These are phyloP conservation scores for Chaetomium cochliodes DNA, from an alignment of 495 filamentous ascomycete genomes.

Conservation along the genomic window DNA sequence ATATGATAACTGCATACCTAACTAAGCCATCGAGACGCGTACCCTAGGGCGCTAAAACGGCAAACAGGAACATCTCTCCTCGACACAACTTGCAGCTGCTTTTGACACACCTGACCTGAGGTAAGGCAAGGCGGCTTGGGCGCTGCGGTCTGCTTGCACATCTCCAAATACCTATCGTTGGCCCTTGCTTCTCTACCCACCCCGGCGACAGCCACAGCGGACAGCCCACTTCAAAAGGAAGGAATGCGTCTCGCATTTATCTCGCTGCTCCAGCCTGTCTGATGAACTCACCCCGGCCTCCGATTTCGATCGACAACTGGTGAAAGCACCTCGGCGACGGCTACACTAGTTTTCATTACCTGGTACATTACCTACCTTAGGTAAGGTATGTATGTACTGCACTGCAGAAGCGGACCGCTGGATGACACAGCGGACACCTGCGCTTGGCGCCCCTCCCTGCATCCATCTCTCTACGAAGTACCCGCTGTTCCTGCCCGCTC, in stretches of 20 bases:
- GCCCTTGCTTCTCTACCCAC: background rate
- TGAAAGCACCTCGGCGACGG: no score
- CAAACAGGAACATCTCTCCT: background rate
- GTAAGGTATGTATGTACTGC: no score
- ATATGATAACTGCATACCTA: no score
- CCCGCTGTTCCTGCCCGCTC: background rate
- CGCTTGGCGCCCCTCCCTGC: constrained; percentile 25
- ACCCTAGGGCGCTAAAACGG: background rate
- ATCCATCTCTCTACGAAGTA: constrained; percentile 8
- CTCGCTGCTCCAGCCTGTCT: constrained; percentile 8
- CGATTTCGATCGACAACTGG: constrained; percentile 8
- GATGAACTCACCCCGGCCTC: background rate
- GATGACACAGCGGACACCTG: constrained; percentile 1
- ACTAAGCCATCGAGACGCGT: background rate
- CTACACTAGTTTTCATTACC: no score
- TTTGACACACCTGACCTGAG: background rate
- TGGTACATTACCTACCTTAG: no score
- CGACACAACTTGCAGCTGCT: background rate
- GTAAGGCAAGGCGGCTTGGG: no score
- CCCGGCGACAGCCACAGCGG: constrained; percentile 9
- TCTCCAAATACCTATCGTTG: background rate
- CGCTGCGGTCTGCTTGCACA: background rate
- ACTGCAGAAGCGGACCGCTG: constrained; percentile 5
- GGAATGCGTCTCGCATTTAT: constrained; percentile 11
- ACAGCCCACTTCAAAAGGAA: background rate